These are phyloP conservation scores for Saccharomyces pastorianus DNA, from an alignment of 1,139 yeast species.

Conservation along the genomic window DNA sequence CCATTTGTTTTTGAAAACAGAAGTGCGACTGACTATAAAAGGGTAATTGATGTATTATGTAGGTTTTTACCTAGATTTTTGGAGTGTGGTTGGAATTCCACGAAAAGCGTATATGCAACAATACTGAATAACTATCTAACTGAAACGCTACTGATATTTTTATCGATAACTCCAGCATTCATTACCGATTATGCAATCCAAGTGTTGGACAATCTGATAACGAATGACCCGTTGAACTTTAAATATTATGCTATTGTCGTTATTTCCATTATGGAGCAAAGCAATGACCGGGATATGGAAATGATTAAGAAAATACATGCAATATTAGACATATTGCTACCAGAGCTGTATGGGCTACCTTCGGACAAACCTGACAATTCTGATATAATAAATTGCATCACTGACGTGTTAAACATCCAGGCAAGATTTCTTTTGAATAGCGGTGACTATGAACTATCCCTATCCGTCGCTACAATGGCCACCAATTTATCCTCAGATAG, in stretches of 20 bases:
- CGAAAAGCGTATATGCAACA: conserved; percentile 55
- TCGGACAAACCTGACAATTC: not conserved
- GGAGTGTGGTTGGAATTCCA: conserved; percentile 50
- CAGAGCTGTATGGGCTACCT: not conserved
- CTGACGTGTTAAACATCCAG: conserved; percentile 45
- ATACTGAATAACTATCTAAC: conserved; percentile 62
- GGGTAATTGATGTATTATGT: conserved; percentile 54
- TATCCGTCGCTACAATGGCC: conserved; percentile 64
- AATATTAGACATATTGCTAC: conserved; percentile 34
- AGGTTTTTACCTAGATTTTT: conserved; percentile 58
- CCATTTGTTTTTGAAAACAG: conserved; percentile 32
- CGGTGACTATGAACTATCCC: conserved; percentile 61
- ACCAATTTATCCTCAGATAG: conserved; percentile 80
- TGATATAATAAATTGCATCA: not conserved
- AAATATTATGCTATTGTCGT: conserved; percentile 44
- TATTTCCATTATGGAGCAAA: conserved; percentile 25
- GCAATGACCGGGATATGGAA: conserved; percentile 54
- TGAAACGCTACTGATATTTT: conserved; percentile 59
- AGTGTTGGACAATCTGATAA: conserved; percentile 40
- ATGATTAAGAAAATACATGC: conserved; percentile 58
- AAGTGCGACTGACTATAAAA: conserved; percentile 36
- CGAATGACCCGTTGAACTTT: conserved; percentile 43
- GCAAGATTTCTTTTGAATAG: conserved; percentile 64
- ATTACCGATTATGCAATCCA: conserved; percentile 48
- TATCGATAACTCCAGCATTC: conserved; percentile 52